These are phyloP conservation scores for Colletotrichum australisinense DNA, from an alignment of 2,329 filamentous ascomycete species.

Conservation along the genomic window DNA sequence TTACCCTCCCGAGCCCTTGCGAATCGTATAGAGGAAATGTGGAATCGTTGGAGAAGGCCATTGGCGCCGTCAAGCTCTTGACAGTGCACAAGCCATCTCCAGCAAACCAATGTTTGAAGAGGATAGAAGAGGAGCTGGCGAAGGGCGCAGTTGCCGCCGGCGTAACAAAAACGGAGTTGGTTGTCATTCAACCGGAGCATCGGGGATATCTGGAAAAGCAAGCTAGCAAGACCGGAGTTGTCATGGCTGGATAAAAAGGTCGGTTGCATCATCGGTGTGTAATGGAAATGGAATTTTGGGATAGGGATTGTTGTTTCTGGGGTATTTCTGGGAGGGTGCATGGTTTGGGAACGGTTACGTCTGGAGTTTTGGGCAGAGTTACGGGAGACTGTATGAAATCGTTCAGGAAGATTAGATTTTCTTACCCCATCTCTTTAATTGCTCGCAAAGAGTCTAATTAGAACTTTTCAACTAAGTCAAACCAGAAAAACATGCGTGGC, in stretches of 20 bases:
- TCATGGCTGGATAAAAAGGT: constrained; percentile 15
- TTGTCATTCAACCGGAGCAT: constrained; percentile 20
- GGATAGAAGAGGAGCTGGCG: constrained; percentile 31
- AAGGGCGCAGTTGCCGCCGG: constrained; percentile 11
- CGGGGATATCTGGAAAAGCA: constrained; percentile 21
- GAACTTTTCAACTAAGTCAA: neutral
- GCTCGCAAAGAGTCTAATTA: neutral
- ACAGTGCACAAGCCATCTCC: constrained; percentile 29
- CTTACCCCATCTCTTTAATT: neutral
- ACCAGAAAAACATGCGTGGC: neutral
- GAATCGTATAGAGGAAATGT: constrained; percentile 24
- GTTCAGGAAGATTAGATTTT: neutral
- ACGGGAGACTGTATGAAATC: constrained; percentile 6
- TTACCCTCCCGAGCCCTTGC: constrained; percentile 24
- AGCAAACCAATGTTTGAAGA: constrained; percentile 26
- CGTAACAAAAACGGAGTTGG: constrained; percentile 3
- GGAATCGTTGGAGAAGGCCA: constrained; percentile 16
- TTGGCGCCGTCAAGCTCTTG: constrained; percentile 25
- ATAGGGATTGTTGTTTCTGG: neutral
- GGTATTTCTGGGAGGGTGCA: neutral
- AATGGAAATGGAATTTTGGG: neutral
- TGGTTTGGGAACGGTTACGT: neutral
- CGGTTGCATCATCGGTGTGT: neutral
- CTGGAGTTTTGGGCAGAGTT: constrained; percentile 23
- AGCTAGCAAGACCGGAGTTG: constrained; percentile 23